These are phyloP conservation scores for Nakaseomyces nivariensis DNA, from an alignment of 1,139 yeast genomes.

Conservation along the genomic window DNA sequence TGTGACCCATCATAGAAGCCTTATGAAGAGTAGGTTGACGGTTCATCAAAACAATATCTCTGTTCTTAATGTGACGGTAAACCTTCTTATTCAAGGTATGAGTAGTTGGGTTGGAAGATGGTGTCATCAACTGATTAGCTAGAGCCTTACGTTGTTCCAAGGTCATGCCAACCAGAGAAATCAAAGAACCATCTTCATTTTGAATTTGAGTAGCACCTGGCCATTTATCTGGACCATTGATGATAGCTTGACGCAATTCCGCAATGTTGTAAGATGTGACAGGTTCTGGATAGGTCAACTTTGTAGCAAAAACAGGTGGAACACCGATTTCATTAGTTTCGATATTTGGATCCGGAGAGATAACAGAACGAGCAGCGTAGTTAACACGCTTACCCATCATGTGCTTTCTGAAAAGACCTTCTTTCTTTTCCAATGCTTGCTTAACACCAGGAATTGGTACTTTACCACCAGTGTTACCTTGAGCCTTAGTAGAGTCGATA, in stretches of 20 bases:
- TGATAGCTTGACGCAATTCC: conserved; percentile 86
- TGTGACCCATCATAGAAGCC: conserved; percentile 99
- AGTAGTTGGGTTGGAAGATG: conserved; percentile 42
- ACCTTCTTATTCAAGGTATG: conserved; percentile 81
- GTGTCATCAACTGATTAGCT: conserved; percentile 90
- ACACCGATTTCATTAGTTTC: conserved; percentile 98
- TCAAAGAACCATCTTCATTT: conserved; percentile 87
- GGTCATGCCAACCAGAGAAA: conserved; percentile 81
- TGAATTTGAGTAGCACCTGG: conserved; percentile 98
- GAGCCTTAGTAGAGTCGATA: conserved; percentile 86
- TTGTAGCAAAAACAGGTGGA: conserved; percentile 95
- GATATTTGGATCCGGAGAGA: conserved; percentile 96
- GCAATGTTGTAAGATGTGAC: conserved; percentile 90
- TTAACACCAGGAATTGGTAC: conserved; percentile 88
- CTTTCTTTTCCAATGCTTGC: conserved; percentile 96
- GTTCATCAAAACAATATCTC: conserved; percentile 95
- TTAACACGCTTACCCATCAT: conserved; percentile 99
- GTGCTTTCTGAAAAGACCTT: conserved; percentile 95
- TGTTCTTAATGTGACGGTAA: conserved; percentile 83
- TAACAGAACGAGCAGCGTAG: conserved; percentile 97
- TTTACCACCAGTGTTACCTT: conserved; percentile 51
- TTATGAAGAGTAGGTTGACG: conserved; percentile 99
- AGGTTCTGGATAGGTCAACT: conserved; percentile 95
- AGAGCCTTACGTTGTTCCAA: conserved; percentile 91
- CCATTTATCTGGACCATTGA: conserved; percentile 96